phyloP scores from a whole-genome alignment of 768 basidiomycete species.

The Kwoniella mangroviensis region DNA sequence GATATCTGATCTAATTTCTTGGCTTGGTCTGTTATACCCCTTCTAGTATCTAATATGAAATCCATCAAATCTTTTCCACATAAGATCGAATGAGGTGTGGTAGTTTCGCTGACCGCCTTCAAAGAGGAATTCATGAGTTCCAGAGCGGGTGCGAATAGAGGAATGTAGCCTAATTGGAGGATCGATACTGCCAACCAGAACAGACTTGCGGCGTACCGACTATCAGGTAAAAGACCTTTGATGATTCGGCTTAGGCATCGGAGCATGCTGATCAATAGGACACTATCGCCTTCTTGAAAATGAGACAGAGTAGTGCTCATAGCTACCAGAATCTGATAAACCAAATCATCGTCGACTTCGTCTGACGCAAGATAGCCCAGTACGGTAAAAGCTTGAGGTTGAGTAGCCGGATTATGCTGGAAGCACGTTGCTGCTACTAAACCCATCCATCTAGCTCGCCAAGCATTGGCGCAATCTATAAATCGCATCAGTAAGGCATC shows the following conservation, averaged over 20 bases:
- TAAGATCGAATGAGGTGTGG: conserved; percentile 31
- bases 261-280: conserved; percentile 82
- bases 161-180: conserved; percentile 74
- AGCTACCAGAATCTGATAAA: conserved; percentile 91
- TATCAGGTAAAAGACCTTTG: conserved; percentile 69
- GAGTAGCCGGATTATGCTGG: conserved; percentile 84
- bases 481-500: conserved; percentile 1
- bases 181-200: conserved; percentile 90
- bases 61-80: conserved; percentile 62
- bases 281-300: conserved; percentile 69
- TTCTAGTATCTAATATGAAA: conserved; percentile 65
- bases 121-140: conserved; percentile 70
- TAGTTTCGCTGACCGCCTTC: conserved; percentile 65
- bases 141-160: conserved; percentile 68
- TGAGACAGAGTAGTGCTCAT: conserved; percentile 73
- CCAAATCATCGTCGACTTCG: conserved; percentile 88
- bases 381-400: conserved; percentile 81
- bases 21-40: conserved; percentile 69
- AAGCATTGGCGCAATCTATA: conserved; percentile 68
- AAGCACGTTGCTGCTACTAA: conserved; percentile 85
- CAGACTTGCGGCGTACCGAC: conserved; percentile 70
- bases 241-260: conserved; percentile 80
- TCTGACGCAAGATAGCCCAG: conserved; percentile 79
- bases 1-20: conserved; percentile 74
- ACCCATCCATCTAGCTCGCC: conserved; percentile 93